A percentile compares a stretch with the other conserved stretches of the same genome.
phyloP scores from a whole-genome alignment of 176 grass and related monocot species.

The Aegilops tauschii region DNA sequence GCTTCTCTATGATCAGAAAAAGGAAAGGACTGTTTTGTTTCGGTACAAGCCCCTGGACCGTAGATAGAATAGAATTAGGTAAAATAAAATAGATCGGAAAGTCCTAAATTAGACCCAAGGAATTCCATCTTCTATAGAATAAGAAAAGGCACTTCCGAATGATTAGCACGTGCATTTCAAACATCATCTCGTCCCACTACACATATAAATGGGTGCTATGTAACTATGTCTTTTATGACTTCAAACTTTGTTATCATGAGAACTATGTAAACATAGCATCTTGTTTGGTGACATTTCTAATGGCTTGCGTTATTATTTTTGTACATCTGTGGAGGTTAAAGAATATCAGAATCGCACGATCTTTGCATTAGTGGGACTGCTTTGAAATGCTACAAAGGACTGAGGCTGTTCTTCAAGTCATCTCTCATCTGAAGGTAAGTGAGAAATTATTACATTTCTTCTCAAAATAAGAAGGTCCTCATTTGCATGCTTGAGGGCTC shows the following conservation, averaged over 20 bases:
- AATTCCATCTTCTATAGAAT: no score
- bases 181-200: neutral
- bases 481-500: constrained; percentile 2
- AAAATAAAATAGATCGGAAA: no score
- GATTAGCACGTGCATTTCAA: neutral
- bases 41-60: no score
- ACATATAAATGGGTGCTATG: neutral
- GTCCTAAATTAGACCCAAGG: no score
- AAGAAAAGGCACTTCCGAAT: no score
- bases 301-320: constrained; percentile 22
- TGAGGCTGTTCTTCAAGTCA: constrained; percentile 77
- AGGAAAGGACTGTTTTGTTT: no score
- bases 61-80: no score
- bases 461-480: neutral
- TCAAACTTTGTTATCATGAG: neutral
- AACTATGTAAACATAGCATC: neutral
- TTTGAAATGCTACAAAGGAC: constrained; percentile 93
- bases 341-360: constrained; percentile 68
- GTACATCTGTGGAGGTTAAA: constrained; percentile 64
- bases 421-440: constrained; percentile 84
- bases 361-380: constrained; percentile 95
- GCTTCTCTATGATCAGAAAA: no score
- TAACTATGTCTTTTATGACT: neutral
- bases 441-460: neutral
- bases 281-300: constrained; percentile 25